Evolutionary conservation across 352 stramenopile species (phyloP).

Genomic region (Pythium dissimile): DNA sequence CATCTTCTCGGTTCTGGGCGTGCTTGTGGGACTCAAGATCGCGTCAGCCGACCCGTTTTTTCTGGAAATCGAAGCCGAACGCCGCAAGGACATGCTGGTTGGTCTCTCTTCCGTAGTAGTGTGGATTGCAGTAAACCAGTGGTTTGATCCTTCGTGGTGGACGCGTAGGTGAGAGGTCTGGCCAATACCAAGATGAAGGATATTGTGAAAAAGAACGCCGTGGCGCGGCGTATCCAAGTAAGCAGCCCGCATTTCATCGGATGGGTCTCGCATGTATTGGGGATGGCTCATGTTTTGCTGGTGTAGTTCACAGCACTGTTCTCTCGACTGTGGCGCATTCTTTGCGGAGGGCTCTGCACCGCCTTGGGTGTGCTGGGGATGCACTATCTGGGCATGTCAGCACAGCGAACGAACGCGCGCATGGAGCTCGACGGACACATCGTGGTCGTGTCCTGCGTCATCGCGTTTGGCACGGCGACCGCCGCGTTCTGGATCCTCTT

Average conservation of each 20-base stretch:
- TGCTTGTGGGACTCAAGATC: constrained; percentile 60
- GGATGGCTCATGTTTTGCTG: background rate
- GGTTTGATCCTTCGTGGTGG: background rate
- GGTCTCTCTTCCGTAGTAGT: background rate
- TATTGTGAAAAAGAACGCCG: constrained; percentile 42
- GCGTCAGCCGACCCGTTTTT: constrained; percentile 65
- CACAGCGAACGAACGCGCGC: constrained; percentile 45
- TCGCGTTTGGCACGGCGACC: constrained; percentile 60
- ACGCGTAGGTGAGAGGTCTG: constrained; percentile 26
- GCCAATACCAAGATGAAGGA: constrained; percentile 41
- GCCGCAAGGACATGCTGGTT: constrained; percentile 34
- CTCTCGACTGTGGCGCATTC: constrained; percentile 50
- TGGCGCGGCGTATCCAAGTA: constrained; percentile 36
- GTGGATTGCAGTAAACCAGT: background rate
- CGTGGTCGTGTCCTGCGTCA: constrained; percentile 44
- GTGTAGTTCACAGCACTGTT: constrained; percentile 46
- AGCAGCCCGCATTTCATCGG: background rate
- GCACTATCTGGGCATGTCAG: constrained; percentile 75
- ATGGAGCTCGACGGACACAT: constrained; percentile 40
- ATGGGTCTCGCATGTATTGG: background rate
- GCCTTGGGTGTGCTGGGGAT: constrained; percentile 62
- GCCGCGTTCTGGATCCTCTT: constrained; percentile 80
- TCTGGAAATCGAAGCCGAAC: constrained; percentile 52
- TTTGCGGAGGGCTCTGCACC: constrained; percentile 43
- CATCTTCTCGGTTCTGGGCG: constrained; percentile 46